These are phyloP conservation scores for Thuja plicata DNA, from an alignment of 83 land plant genomes.

Conservation along the genomic window DNA sequence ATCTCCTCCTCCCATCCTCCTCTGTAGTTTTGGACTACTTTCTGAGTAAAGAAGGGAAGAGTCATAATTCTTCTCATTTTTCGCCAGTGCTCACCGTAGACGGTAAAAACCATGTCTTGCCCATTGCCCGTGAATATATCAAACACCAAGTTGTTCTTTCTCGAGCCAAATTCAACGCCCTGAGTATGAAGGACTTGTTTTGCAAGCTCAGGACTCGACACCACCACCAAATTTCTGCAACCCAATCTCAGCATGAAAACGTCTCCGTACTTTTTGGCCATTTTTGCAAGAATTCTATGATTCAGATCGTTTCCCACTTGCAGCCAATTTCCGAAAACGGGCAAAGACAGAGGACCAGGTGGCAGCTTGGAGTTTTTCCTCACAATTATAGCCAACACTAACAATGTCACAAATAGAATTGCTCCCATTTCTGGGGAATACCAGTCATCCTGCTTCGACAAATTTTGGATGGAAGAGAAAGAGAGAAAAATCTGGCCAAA, in stretches of 20 bases:
- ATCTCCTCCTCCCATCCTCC: slow-evolving; percentile 44
- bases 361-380: slow-evolving; percentile 20
- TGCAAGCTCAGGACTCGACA: slow-evolving; percentile 39
- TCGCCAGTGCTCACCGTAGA: slow-evolving; percentile 51
- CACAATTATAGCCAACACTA: neutral
- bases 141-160: slow-evolving; percentile 37
- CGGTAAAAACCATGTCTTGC: slow-evolving; percentile 52
- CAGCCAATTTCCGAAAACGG: slow-evolving; percentile 50
- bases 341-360: slow-evolving; percentile 37
- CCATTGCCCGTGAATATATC: slow-evolving; percentile 54
- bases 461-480: neutral
- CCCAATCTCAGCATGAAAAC: slow-evolving; percentile 44
- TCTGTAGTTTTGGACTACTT: slow-evolving; percentile 44
- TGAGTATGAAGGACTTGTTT: slow-evolving; percentile 49
- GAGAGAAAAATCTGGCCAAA: neutral
- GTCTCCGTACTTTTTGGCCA: slow-evolving; percentile 42
- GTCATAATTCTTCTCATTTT: slow-evolving; percentile 51
- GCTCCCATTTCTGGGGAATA: neutral
- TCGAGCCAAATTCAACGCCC: slow-evolving; percentile 44
- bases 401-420: neutral
- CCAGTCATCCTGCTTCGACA: neutral
- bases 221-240: slow-evolving; percentile 33
- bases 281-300: slow-evolving; percentile 28
- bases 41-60: slow-evolving; percentile 46
- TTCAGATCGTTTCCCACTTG: slow-evolving; percentile 42